A percentile compares a stretch with the other conserved stretches of the same genome.
Evolutionary conservation across 495 filamentous ascomycete genomes (phyloP).

Genomic region (Podospora fimiseda): DNA sequence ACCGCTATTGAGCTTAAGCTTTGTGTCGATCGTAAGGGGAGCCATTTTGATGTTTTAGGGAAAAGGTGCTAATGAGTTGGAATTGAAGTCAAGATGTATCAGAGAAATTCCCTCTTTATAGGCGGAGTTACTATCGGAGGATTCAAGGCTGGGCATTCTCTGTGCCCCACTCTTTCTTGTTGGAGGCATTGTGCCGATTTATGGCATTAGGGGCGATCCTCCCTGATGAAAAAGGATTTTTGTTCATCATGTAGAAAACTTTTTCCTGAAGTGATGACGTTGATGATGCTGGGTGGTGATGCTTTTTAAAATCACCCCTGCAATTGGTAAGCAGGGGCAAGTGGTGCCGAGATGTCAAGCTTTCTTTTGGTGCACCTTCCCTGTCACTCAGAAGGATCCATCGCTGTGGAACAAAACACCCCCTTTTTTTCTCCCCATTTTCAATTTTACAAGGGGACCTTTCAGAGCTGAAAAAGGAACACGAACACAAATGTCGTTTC

Average conservation of each 20-base stretch:
- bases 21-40: conserved; percentile 54
- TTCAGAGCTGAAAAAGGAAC: neutral
- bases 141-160: neutral
- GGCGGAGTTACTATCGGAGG: too few species aligned
- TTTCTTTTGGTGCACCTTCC: neutral
- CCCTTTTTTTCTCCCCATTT: neutral
- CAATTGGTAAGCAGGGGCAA: neutral
- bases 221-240: too few species aligned
- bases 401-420: too few species aligned
- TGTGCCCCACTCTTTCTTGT: neutral
- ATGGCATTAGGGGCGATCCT: too few species aligned
- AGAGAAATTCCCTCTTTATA: too few species aligned
- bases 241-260: too few species aligned
- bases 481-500: neutral
- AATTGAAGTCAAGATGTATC: too few species aligned
- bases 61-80: neutral
- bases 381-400: too few species aligned
- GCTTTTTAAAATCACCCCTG: neutral
- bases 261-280: conserved; percentile 1
- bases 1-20: conserved; percentile 64
- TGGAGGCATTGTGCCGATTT: too few species aligned
- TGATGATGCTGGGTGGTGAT: neutral
- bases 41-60: conserved; percentile 41
- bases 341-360: neutral
- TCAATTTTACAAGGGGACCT: neutral